Evolutionary conservation across 345 rosid species (phyloP).

Genomic region (Bruguiera gymnorhiza): DNA sequence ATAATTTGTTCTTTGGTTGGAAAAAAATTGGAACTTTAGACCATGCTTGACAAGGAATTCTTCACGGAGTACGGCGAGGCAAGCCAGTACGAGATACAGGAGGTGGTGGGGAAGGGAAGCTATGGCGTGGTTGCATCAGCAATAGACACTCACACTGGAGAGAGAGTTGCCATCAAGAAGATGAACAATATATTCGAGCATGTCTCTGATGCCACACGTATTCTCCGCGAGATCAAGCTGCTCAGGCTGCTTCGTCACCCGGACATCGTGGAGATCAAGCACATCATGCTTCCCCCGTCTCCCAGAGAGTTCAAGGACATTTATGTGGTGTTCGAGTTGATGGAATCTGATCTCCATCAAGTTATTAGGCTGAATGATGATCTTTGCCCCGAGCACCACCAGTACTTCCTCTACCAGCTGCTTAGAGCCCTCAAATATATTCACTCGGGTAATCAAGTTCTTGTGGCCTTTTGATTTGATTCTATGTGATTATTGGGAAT

Average conservation of each 20-base stretch:
- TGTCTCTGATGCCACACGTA: constrained; percentile 89
- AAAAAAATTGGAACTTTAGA: constrained; percentile 14
- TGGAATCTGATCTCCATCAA: constrained; percentile 97
- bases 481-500: background rate
- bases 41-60: constrained; percentile 84
- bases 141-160: constrained; percentile 89
- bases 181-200: constrained; percentile 90
- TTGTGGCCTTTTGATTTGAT: background rate
- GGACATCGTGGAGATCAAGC: constrained; percentile 87
- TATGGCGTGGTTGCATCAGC: constrained; percentile 98
- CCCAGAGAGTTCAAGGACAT: constrained; percentile 90
- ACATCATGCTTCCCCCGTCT: constrained; percentile 97
- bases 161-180: constrained; percentile 94
- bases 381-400: constrained; percentile 89
- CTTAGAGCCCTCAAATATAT: constrained; percentile 91
- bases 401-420: constrained; percentile 97
- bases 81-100: constrained; percentile 86
- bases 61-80: constrained; percentile 99
- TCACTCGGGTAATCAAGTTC: constrained; percentile 61
- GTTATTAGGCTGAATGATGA: constrained; percentile 86
- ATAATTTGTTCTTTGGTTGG: background rate
- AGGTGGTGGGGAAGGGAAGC: constrained; percentile 96
- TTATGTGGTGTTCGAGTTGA: constrained; percentile 91
- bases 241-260: constrained; percentile 82
- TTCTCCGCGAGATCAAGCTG: constrained; percentile 92